Evolutionary conservation across 1,284 basidiomycete genomes (phyloP), one percentile per base, ranked within the genome.

Genomic region (Bondarzewia mesenterica): DNA sequence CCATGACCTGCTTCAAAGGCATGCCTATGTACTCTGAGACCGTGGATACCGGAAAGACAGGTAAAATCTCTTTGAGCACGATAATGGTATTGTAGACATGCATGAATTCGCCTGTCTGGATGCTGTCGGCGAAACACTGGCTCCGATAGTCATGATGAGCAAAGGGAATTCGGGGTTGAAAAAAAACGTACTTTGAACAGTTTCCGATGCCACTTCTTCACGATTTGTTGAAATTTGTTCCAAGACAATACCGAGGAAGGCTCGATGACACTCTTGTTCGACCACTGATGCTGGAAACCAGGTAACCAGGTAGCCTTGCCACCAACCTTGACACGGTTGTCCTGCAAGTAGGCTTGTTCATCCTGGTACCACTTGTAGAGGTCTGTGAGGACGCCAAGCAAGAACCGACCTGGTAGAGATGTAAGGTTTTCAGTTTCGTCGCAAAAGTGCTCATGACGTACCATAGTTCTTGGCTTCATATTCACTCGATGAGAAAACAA

Each of bases 391-490:
- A 93, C 76, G 4, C 87, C 85, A 26, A 80, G 72, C 27, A 99
- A 69, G 68, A 95, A 96, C 35, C 88, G 89, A 21, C 90, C 89
- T 90, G 51, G 5, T n/a, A 2, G 6, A 10, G 27, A 36, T 10
- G 14, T 15, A 29, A 44, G 15, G 50, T 32, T 44, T 43, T n/a
- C 20, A 50, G 15, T 32, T 23, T 36, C 37, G 27, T 22, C n/a
- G n/a, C 43, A 16, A 35, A 12, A 27, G 15, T 44, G 43, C 22
- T 49, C 2, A 22, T n/a, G 23, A 60, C 71, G 43, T 58, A 89
- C 92, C 93, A 60, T 94, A 94, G 66, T 97, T 99, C 49, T 88
- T 82, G 6, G 93, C 93, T 67, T 99, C 95, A 58, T 90, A 92
- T 69, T 96, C 95, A 46, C 93, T 96, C 58, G 91, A 94, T 1